These are phyloP conservation scores for Tricholoma hemisulphureum DNA, from an alignment of 768 basidiomycete species.

Conservation along the genomic window DNA sequence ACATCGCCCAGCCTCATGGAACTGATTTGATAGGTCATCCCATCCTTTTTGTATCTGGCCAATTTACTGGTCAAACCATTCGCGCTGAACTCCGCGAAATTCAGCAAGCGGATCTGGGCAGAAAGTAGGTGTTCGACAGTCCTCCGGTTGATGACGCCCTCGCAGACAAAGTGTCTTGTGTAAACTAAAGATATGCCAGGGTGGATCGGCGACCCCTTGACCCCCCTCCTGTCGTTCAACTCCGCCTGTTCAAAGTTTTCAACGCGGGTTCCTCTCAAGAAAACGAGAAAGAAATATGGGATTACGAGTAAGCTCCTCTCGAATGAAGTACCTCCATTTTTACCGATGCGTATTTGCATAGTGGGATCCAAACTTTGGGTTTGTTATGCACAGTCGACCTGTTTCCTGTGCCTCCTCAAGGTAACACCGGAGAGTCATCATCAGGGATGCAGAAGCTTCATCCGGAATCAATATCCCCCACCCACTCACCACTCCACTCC, in stretches of 20 bases:
- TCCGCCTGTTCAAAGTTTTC: conserved; percentile 47
- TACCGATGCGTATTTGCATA: conserved; percentile 25
- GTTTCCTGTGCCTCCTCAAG: conserved; percentile 50
- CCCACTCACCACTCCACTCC: conserved; percentile 15
- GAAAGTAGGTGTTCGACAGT: conserved; percentile 46
- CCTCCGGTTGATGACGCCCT: background rate
- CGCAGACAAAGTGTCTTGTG: conserved; percentile 6
- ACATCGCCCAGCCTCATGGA: conserved; percentile 18
- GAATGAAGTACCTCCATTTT: background rate
- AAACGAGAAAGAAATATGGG: conserved; percentile 40
- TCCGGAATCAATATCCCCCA: conserved; percentile 11
- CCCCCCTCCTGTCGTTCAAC: conserved; percentile 60
- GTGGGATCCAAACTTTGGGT: conserved; percentile 61
- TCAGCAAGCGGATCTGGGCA: conserved; percentile 65
- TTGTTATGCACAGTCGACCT: conserved; percentile 78
- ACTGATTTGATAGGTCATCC: conserved; percentile 45
- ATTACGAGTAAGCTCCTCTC: conserved; percentile 47
- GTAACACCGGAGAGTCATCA: conserved; percentile 6
- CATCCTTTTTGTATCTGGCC: conserved; percentile 56
- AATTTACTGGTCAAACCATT: conserved; percentile 57
- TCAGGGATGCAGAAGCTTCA: conserved; percentile 10
- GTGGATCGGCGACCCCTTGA: conserved; percentile 66
- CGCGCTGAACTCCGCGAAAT: conserved; percentile 56
- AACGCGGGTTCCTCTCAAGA: conserved; percentile 41
- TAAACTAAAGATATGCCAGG: conserved; percentile 47